Conservation (phyloP, 2,329 filamentous ascomycete species). For the Penicillium paneum region DNA sequence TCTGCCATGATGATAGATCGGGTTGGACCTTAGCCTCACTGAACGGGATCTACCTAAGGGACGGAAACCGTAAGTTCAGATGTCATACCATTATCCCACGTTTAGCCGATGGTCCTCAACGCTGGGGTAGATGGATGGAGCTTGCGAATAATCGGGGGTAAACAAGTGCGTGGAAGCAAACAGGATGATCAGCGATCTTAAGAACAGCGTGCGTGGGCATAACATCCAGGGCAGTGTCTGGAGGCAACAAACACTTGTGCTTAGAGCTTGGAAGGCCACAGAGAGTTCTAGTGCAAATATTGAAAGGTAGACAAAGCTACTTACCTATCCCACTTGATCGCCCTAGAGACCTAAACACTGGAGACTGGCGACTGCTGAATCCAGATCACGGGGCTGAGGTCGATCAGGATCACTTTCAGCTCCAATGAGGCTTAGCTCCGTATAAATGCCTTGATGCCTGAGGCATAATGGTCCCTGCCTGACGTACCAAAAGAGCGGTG, state of each 20-base stretch:
- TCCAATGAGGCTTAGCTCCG: constrained; percentile 5
- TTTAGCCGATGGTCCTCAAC: neutral
- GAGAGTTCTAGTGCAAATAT: neutral
- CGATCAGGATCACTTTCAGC: constrained; percentile 12
- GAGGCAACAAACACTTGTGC: constrained; percentile 8
- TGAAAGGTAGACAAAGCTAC: neutral
- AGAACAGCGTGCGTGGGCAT: constrained; percentile 39
- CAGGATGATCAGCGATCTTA: constrained; percentile 19
- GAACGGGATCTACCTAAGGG: constrained; percentile 3
- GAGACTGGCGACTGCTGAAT: constrained; percentile 16
- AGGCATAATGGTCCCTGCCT: neutral
- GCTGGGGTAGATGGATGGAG: constrained; percentile 11
- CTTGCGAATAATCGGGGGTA: constrained; percentile 16
- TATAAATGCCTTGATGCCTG: neutral
- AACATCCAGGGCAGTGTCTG: constrained; percentile 16
- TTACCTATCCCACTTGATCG: constrained; percentile 5
- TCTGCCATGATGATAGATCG: constrained; percentile 37
- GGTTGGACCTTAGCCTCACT: constrained; percentile 17
- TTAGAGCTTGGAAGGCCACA: neutral
- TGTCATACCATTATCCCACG: constrained; percentile 20
- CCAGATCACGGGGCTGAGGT: constrained; percentile 16
- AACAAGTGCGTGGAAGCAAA: constrained; percentile 43
- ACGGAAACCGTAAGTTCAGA: constrained; percentile 14
- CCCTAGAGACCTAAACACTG: constrained; percentile 10
- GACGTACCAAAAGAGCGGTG: constrained; percentile 9